Conservation (phyloP, 1,284 basidiomycete genomes). For the Austroboletus olivaceoglutinosus region DNA sequence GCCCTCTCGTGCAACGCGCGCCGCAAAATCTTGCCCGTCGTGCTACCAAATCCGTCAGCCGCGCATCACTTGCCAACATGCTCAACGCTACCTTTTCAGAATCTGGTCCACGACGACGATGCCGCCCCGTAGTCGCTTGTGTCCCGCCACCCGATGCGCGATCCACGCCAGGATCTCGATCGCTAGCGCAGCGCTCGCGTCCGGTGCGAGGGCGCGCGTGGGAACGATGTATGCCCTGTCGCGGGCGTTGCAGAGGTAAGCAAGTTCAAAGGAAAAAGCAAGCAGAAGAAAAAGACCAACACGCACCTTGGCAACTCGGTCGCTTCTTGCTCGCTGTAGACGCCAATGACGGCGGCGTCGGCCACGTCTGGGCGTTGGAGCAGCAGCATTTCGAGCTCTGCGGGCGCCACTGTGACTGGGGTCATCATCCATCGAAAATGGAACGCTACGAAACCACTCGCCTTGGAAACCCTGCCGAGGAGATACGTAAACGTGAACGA, state of each 20-base stretch:
- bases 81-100: constrained; percentile 60
- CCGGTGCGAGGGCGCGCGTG: constrained; percentile 17
- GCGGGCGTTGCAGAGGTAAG: no score
- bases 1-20: constrained; percentile 59
- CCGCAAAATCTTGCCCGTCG: constrained; percentile 71
- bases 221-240: constrained; percentile 71
- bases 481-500: no score
- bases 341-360: constrained; percentile 73
- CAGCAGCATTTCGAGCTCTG: constrained; percentile 76
- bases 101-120: constrained; percentile 54
- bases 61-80: background rate
- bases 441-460: constrained; percentile 28
- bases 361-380: constrained; percentile 69
- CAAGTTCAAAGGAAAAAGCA: background rate
- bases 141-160: constrained; percentile 54
- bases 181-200: constrained; percentile 43
- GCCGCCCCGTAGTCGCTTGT: no score
- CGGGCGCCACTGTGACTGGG: constrained; percentile 83
- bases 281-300: no score
- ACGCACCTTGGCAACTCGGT: constrained; percentile 76
- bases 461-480: constrained; percentile 60
- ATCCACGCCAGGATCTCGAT: constrained; percentile 62
- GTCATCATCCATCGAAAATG: background rate
- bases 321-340: constrained; percentile 57
- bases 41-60: constrained; percentile 37